Evolutionary conservation across 192 early-diverging fungal genomes (phyloP), one percentile per base, ranked within the genome.

Genomic region (Coemansia sp.): DNA sequence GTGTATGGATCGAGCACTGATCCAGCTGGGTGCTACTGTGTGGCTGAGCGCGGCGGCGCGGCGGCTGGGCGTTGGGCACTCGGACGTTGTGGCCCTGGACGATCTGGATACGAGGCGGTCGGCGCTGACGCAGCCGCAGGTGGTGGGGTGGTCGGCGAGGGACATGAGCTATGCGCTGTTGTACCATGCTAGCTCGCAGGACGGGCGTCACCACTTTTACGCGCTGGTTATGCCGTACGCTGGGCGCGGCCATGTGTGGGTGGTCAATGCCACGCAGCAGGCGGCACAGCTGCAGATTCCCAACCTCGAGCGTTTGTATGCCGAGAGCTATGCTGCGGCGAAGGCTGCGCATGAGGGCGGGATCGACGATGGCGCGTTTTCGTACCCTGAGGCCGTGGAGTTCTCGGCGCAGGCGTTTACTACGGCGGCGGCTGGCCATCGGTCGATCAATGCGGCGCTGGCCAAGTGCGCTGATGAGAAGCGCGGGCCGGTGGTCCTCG

Each of bases 1-100:
- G 16, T 74, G 94, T 4, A 57, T 92, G 53, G 90, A 90, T 57
- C 89, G 95, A 2, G 96, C 93, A 11, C 78, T 99, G 55, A 87
- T 96, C 4, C 80, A 89, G 52, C 46, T 96, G 6, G 95, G 95
- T 4, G 91, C 89, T 1, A 73, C 76, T 9, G 73, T 71, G 37
- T 73, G 74, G 75, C 60, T 78, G 37, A 44, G 68, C 44, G 35
- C 73, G 3, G 57, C 63, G 14, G 81, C 81, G 10, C 63, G 52
- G 42, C 62, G 62, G 50, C 53, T 14, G 40, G 58, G 62, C 32
- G 59, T 33, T 6, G 76, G 70, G 5, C 73, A 76, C 35, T 60
- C 58, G 39, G 73, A 72, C 2, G 81, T 64, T 1, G 65, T 84
- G 30, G 13, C 67, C 14, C 62, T 84, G 39, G 76, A 63, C 10